Evolutionary conservation across 2,329 filamentous ascomycete genomes (phyloP), one percentile per base, ranked within the genome.

Genomic region (Calonectria fujianensis): DNA sequence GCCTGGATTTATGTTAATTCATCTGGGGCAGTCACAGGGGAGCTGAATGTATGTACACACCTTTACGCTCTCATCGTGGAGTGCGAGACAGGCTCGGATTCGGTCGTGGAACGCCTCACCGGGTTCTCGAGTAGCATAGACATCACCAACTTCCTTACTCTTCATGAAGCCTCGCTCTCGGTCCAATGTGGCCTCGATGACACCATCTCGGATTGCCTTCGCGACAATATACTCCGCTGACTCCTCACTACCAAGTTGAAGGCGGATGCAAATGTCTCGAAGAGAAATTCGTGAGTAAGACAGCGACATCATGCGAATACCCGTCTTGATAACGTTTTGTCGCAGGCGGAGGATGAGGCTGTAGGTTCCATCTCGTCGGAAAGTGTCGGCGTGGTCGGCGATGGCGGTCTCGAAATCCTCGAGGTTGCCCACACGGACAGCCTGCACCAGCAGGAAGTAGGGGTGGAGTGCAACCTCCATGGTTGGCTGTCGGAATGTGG

Each of bases 261-360:
- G 90, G 63, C 97, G 95, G 74, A 98, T 96, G 88, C 97, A 99
- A 80, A 99, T 99, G 84, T 99, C 97, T 73, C 97, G 94, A 71
- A 99, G 91, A 1, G 96, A 98, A 82, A 99, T 99, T 76, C 96
- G 95, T 74, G 96, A 98, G 89, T 99, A 99, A 27, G 96, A 98
- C 77, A 99, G 90, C 51, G 96, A 98, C 92, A 99, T 98, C 96
- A 98, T 98, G 80, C 97, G 95, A 77, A 99, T 98, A 79, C 97
- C 97, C 4, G 97, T 99, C 90, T 98, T 98, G 92, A 99, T 98
- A 83, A 99, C 97, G 84, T 99, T 99, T 87, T 99, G 97, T 80
- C 97, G 93, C 76, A 99, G 90, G 76, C 97, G 96, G 77, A 98
- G 91, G 81, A 98, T 97, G 73, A 99, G 90, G 14, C 96, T 98